These are phyloP conservation scores for Fusarium kyushuense DNA, from an alignment of 2,329 filamentous ascomycete species.

Conservation along the genomic window DNA sequence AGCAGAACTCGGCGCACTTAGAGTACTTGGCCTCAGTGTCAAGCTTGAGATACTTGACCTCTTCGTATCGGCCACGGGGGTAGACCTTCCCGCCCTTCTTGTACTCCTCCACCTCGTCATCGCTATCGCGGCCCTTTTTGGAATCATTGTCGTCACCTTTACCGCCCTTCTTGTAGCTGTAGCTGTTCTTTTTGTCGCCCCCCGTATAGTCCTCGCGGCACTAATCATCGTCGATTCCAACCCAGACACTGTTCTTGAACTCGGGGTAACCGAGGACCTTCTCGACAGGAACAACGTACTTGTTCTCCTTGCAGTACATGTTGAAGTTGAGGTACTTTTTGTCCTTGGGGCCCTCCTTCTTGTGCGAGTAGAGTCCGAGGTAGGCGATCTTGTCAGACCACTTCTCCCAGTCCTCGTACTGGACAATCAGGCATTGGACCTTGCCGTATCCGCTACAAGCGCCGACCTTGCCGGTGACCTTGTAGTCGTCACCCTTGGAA, in stretches of 20 bases:
- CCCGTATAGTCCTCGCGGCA: constrained; percentile 24
- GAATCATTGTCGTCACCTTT: background rate
- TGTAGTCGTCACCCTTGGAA: constrained; percentile 34
- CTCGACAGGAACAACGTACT: constrained; percentile 35
- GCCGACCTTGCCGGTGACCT: constrained; percentile 27
- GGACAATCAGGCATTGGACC: constrained; percentile 32
- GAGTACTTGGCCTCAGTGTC: constrained; percentile 21
- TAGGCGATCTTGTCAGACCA: constrained; percentile 30
- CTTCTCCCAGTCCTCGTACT: constrained; percentile 32
- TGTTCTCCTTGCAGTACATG: constrained; percentile 35
- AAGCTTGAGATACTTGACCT: constrained; percentile 25
- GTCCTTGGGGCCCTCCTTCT: constrained; percentile 10
- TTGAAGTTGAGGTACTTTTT: constrained; percentile 37
- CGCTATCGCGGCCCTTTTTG: background rate
- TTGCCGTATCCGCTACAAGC: constrained; percentile 16
- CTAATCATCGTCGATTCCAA: constrained; percentile 37
- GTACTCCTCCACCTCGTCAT: background rate
- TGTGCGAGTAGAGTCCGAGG: constrained; percentile 33
- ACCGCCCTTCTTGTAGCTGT: background rate
- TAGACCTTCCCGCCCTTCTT: background rate
- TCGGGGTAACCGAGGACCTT: constrained; percentile 34
- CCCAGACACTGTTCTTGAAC: constrained; percentile 23
- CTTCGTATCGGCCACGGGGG: background rate
- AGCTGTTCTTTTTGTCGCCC: background rate
- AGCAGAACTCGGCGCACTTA: constrained; percentile 32